phyloP scores from a whole-genome alignment of 495 filamentous ascomycete genomes.

The Aspergillus homomorphus region DNA sequence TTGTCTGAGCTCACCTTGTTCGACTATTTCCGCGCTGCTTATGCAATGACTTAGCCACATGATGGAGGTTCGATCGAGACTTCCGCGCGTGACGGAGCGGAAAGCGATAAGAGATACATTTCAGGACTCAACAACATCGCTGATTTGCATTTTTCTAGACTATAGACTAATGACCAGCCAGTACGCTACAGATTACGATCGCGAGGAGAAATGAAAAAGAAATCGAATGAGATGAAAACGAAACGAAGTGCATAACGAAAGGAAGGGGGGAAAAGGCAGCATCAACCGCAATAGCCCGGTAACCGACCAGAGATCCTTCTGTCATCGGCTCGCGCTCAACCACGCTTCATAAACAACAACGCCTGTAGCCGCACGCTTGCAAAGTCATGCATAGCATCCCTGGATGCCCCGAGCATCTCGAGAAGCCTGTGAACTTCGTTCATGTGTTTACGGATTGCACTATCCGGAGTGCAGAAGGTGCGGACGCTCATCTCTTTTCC shows the following conservation, averaged over 20 bases:
- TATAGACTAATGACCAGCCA: background rate
- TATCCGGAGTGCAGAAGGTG: conserved; percentile 55
- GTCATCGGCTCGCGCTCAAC: no score
- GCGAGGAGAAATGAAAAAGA: background rate
- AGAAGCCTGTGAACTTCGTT: conserved; percentile 51
- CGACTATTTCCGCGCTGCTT: background rate
- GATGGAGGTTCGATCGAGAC: background rate
- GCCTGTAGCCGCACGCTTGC: conserved; percentile 34
- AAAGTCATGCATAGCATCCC: conserved; percentile 37
- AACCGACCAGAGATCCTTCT: no score
- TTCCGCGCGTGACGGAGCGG: background rate
- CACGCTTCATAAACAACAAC: conserved; percentile 25
- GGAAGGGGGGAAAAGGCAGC: no score
- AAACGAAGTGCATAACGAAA: background rate
- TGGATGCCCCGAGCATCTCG: conserved; percentile 49
- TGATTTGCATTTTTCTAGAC: background rate
- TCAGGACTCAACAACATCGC: no score
- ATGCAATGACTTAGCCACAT: background rate
- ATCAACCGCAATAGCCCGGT: no score
- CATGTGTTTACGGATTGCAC: conserved; percentile 52
- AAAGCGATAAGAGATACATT: background rate
- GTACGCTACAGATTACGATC: no score
- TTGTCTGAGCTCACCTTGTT: background rate
- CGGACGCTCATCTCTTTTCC: conserved; percentile 51
- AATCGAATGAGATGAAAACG: no score